These are phyloP conservation scores for Inonotus obliquus DNA, from an alignment of 1,284 basidiomycete genomes.

Conservation along the genomic window DNA sequence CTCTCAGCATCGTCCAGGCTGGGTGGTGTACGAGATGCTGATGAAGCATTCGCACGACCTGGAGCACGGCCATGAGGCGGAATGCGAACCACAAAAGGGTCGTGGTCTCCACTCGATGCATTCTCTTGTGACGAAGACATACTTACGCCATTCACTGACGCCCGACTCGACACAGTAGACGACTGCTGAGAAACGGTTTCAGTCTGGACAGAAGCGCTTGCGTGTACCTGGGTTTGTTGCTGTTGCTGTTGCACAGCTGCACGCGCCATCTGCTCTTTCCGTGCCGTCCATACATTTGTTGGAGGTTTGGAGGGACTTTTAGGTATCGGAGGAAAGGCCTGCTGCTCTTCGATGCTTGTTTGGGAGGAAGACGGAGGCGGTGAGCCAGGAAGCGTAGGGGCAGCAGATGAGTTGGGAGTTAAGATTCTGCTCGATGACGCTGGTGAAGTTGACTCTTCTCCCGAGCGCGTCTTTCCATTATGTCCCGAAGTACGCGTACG, in stretches of 20 bases:
- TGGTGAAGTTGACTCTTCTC: slow-evolving; percentile 18
- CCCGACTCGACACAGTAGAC: slow-evolving; percentile 12
- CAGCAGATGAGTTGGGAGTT: slow-evolving; percentile 10
- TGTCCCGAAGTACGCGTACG: slow-evolving; percentile 18
- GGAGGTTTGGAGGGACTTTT: slow-evolving; percentile 25
- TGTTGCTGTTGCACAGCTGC: slow-evolving; percentile 3
- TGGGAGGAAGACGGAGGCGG: slow-evolving; percentile 21
- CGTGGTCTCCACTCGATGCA: slow-evolving; percentile 24
- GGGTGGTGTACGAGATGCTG: slow-evolving; percentile 20
- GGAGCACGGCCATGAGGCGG: slow-evolving; percentile 27
- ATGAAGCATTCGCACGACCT: slow-evolving; percentile 21
- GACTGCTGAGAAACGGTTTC: slow-evolving; percentile 2
- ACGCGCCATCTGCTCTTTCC: slow-evolving; percentile 44
- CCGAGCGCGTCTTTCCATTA: slow-evolving; percentile 13
- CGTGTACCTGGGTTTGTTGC: slow-evolving; percentile 2
- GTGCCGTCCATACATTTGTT: slow-evolving; percentile 46
- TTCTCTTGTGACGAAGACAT: not conserved
- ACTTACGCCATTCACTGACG: slow-evolving; percentile 14
- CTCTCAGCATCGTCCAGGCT: slow-evolving; percentile 34
- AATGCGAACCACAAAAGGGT: slow-evolving; percentile 43
- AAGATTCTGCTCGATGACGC: slow-evolving; percentile 21
- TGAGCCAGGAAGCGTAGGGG: slow-evolving; percentile 8
- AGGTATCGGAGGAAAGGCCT: not conserved
- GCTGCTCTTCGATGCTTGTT: not conserved
- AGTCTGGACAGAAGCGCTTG: not conserved